These are phyloP conservation scores for Beta corolliflora DNA, from an alignment of 179 eudicot genomes.

Conservation along the genomic window DNA sequence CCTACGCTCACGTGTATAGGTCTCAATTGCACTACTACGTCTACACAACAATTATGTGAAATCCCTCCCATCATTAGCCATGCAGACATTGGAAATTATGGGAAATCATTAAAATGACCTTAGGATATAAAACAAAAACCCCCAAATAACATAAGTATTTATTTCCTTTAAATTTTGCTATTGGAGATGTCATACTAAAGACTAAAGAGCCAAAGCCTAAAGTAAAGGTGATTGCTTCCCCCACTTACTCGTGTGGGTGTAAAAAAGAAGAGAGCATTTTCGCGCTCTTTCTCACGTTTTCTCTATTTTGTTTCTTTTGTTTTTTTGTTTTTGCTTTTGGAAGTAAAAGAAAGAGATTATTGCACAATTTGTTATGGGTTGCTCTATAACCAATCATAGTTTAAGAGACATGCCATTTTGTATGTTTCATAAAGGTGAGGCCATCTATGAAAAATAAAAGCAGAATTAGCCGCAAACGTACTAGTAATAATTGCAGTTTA, in stretches of 20 bases:
- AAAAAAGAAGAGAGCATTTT: neutral
- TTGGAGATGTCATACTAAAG: neutral
- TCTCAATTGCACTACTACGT: slow-evolving; percentile 16
- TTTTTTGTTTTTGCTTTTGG: neutral
- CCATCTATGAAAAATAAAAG: neutral
- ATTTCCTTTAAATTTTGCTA: neutral
- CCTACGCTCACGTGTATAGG: slow-evolving; percentile 31
- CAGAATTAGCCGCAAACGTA: slow-evolving; percentile 3
- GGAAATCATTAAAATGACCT: slow-evolving; percentile 24
- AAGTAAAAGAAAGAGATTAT: neutral
- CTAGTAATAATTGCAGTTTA: neutral
- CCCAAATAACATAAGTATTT: neutral
- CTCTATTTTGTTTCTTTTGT: too few relatives aligned
- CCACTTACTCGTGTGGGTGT: slow-evolving; percentile 7
- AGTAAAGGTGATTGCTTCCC: neutral
- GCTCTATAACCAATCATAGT: slow-evolving; percentile 2
- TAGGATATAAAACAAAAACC: neutral
- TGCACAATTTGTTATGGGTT: neutral
- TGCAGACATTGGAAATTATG: slow-evolving; percentile 29
- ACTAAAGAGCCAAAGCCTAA: neutral
- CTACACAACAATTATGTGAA: slow-evolving; percentile 1
- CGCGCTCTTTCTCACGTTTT: too few relatives aligned
- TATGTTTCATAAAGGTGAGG: slow-evolving; percentile 6
- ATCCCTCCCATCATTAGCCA: slow-evolving; percentile 25
- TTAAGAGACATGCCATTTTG: slow-evolving; percentile 1